phyloP scores from a whole-genome alignment of 1,284 basidiomycete genomes.

The Marasmius fiardii region DNA sequence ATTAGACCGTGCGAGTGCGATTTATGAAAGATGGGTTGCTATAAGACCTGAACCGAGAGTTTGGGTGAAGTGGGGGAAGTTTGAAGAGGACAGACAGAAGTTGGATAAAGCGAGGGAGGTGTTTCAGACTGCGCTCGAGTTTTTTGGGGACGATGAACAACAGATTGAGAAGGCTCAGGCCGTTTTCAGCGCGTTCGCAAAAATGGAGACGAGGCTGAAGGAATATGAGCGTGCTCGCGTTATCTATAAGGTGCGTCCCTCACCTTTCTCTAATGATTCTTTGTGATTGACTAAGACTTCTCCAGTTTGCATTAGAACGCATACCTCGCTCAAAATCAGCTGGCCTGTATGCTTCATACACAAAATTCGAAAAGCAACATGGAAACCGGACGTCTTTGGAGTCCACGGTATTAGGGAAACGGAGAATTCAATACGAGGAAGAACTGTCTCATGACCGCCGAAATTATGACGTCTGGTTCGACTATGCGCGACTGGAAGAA shows the following conservation, averaged over 20 bases:
- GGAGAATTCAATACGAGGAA: constrained; percentile 97
- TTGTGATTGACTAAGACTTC: constrained; percentile 3
- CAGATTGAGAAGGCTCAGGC: constrained; percentile 97
- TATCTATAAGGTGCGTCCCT: constrained; percentile 81
- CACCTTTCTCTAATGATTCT: not conserved
- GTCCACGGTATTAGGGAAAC: constrained; percentile 92
- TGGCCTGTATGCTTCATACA: constrained; percentile 85
- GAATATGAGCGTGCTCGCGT: constrained; percentile 96
- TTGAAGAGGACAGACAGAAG: constrained; percentile 88
- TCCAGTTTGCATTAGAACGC: constrained; percentile 86
- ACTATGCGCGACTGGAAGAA: constrained; percentile 92
- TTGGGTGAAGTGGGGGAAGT: constrained; percentile 98
- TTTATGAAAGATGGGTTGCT: constrained; percentile 95
- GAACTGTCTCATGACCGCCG: constrained; percentile 84
- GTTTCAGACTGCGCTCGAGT: constrained; percentile 95
- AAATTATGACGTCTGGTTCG: constrained; percentile 99
- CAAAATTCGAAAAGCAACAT: constrained; percentile 98
- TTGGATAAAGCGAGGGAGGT: constrained; percentile 93
- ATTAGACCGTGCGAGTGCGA: constrained; percentile 84
- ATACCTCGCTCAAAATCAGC: constrained; percentile 90
- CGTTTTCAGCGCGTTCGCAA: constrained; percentile 94
- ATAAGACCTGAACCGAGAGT: constrained; percentile 92
- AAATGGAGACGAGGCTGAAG: constrained; percentile 95
- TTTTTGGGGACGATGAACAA: constrained; percentile 96
- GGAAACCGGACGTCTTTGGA: constrained; percentile 88